Percentiles rank a stretch among this genome's conserved stretches.
These are phyloP conservation scores for Grosmannia serpens DNA, from an alignment of 2,329 filamentous ascomycete species.

Conservation along the genomic window DNA sequence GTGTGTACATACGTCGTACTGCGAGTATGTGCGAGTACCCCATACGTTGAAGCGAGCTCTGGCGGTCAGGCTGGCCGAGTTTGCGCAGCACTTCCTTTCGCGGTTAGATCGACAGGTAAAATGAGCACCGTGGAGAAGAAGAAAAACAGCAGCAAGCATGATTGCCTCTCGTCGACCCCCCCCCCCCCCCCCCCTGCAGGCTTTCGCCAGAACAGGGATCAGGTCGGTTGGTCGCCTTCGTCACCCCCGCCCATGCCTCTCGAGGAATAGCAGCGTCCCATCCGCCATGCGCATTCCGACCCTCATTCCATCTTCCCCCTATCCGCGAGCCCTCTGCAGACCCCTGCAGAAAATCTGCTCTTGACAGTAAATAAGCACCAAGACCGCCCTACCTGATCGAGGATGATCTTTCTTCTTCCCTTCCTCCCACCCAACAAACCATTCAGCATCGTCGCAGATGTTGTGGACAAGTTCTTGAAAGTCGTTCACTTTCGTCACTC, in stretches of 20 bases:
- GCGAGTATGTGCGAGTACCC: not conserved
- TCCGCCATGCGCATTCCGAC: not conserved
- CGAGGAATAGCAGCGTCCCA: not conserved
- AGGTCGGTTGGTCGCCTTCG: not conserved
- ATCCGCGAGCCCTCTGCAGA: not conserved
- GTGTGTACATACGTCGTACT: no score
- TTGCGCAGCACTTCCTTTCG: not conserved
- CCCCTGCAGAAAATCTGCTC: not conserved
- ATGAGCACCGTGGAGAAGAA: not conserved
- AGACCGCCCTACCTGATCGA: not conserved
- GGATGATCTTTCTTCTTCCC: constrained; percentile 6
- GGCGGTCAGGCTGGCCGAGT: not conserved
- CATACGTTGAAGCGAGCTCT: no score
- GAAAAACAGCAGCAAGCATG: not conserved
- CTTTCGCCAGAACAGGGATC: not conserved
- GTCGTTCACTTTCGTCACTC: constrained; percentile 38
- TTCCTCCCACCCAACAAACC: constrained; percentile 24
- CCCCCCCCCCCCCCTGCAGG: not conserved
- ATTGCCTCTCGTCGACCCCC: not conserved
- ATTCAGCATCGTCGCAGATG: constrained; percentile 33
- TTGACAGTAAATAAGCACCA: not conserved
- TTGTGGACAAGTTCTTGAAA: constrained; percentile 37
- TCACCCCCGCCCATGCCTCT: not conserved
- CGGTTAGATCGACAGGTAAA: not conserved
- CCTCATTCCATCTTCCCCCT: not conserved